A percentile compares a stretch with the other conserved stretches of the same genome.
Conservation (phyloP, 495 filamentous ascomycete species). For the Darksidea phi region DNA sequence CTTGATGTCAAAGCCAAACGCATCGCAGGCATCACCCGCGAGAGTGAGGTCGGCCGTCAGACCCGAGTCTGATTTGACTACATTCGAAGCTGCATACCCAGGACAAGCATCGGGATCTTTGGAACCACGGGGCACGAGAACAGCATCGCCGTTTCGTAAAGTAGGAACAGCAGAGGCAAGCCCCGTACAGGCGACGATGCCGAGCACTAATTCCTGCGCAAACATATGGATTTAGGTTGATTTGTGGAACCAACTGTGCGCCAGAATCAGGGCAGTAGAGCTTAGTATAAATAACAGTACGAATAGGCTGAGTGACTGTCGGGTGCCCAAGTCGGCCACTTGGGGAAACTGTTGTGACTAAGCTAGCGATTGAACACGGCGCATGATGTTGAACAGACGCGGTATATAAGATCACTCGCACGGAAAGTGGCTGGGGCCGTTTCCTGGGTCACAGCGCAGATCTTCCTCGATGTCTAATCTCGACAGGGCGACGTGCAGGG, state of each 20-base stretch:
- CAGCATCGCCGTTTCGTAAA: too few relatives aligned
- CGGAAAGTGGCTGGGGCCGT: not conserved
- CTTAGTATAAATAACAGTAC: not conserved
- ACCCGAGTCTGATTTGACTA: constrained; percentile 46
- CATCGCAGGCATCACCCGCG: constrained; percentile 66
- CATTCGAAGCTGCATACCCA: constrained; percentile 69
- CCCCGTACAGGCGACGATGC: not conserved
- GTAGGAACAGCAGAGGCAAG: constrained; percentile 2
- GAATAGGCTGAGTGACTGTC: not conserved
- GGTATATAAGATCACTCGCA: not conserved
- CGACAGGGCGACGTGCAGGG: too few relatives aligned
- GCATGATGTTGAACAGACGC: constrained; percentile 1
- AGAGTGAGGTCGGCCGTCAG: constrained; percentile 66
- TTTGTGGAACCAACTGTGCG: not conserved
- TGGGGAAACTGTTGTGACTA: not conserved
- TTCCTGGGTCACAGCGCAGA: not conserved
- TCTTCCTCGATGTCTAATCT: not conserved
- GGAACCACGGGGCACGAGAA: too few relatives aligned
- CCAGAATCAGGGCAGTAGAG: not conserved
- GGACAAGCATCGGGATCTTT: constrained; percentile 50
- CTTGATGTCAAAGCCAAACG: constrained; percentile 66
- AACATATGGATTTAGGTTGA: not conserved
- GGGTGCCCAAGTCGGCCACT: not conserved
- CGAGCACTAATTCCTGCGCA: constrained; percentile 1
- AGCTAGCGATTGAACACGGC: not conserved